These are phyloP conservation scores for Hymenoscyphus occultus DNA, from an alignment of 2,329 filamentous ascomycete genomes.

Conservation along the genomic window DNA sequence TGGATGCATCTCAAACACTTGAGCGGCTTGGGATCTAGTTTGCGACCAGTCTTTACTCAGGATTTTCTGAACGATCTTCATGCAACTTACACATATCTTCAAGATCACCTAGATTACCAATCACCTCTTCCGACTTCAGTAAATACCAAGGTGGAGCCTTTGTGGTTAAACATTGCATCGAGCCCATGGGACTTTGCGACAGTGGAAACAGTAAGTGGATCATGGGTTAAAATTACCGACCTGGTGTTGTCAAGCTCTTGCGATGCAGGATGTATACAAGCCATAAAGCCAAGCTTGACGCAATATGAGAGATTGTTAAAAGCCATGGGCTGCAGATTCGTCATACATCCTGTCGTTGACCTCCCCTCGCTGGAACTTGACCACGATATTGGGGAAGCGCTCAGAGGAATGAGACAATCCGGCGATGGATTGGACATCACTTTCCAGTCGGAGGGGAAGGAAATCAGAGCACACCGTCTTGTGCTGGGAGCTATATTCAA, in stretches of 20 bases:
- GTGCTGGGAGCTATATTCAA: slow-evolving; percentile 23
- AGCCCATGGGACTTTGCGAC: slow-evolving; percentile 1
- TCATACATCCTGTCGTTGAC: slow-evolving; percentile 26
- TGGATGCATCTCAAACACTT: slow-evolving; percentile 27
- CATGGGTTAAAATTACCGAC: slow-evolving; percentile 23
- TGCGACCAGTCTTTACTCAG: slow-evolving; percentile 13
- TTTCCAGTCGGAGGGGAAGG: slow-evolving; percentile 19
- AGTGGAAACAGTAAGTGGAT: slow-evolving; percentile 19
- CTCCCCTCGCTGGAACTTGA: slow-evolving; percentile 1
- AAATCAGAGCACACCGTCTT: slow-evolving; percentile 23
- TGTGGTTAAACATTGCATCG: slow-evolving; percentile 28
- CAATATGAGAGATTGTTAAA: slow-evolving; percentile 27
- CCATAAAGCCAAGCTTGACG: slow-evolving; percentile 24
- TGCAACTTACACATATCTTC: slow-evolving; percentile 27
- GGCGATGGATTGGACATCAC: slow-evolving; percentile 24
- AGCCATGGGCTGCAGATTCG: slow-evolving; percentile 25
- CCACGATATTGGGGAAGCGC: slow-evolving; percentile 9
- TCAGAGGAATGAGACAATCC: slow-evolving; percentile 18
- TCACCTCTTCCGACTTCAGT: slow-evolving; percentile 11
- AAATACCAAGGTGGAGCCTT: not conserved
- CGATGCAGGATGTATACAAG: slow-evolving; percentile 27
- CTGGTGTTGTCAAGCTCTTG: slow-evolving; percentile 29
- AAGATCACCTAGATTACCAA: slow-evolving; percentile 18
- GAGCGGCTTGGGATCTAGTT: slow-evolving; percentile 15
- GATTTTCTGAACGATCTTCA: slow-evolving; percentile 25